Evolutionary conservation across 2,329 filamentous ascomycete species (phyloP).

Genomic region (Colletotrichum australisinense): DNA sequence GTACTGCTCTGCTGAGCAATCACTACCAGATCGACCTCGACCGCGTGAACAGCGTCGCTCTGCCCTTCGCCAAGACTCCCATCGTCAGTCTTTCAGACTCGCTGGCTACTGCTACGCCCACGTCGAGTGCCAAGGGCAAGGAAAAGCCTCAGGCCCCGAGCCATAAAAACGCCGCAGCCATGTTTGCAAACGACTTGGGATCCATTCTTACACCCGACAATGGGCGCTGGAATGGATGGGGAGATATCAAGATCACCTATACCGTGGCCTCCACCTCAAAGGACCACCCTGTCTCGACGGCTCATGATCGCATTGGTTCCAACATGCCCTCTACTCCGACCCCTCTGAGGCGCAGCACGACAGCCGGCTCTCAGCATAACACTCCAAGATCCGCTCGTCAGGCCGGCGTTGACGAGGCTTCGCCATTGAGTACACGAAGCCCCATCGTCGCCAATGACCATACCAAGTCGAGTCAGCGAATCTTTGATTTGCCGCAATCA

Average conservation of each 20-base stretch:
- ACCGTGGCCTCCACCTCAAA: constrained; percentile 39
- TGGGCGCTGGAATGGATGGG: constrained; percentile 79
- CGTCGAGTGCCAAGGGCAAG: constrained; percentile 77
- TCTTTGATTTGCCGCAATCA: constrained; percentile 73
- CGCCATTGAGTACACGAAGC: constrained; percentile 62
- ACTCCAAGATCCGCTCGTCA: constrained; percentile 53
- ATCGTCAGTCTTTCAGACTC: constrained; percentile 64
- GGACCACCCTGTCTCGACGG: constrained; percentile 13
- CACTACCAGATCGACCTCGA: constrained; percentile 87
- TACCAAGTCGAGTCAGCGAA: constrained; percentile 59
- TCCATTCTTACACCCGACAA: constrained; percentile 74
- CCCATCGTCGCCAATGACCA: constrained; percentile 50
- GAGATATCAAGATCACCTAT: constrained; percentile 83
- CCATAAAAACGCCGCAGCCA: constrained; percentile 63
- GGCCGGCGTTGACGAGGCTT: constrained; percentile 49
- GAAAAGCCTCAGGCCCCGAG: constrained; percentile 67
- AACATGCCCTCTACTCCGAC: constrained; percentile 78
- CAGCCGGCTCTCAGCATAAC: constrained; percentile 58
- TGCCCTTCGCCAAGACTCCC: constrained; percentile 82
- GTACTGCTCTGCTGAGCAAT: constrained; percentile 79
- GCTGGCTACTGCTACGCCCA: constrained; percentile 61
- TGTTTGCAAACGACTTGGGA: constrained; percentile 87
- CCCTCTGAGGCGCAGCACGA: constrained; percentile 76
- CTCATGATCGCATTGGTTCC: constrained; percentile 40
- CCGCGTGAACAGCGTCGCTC: constrained; percentile 84